A percentile compares a stretch with the other conserved stretches of the same genome.
Evolutionary conservation across 129 eudicot species (phyloP).

Genomic region (Arctium lappa): DNA sequence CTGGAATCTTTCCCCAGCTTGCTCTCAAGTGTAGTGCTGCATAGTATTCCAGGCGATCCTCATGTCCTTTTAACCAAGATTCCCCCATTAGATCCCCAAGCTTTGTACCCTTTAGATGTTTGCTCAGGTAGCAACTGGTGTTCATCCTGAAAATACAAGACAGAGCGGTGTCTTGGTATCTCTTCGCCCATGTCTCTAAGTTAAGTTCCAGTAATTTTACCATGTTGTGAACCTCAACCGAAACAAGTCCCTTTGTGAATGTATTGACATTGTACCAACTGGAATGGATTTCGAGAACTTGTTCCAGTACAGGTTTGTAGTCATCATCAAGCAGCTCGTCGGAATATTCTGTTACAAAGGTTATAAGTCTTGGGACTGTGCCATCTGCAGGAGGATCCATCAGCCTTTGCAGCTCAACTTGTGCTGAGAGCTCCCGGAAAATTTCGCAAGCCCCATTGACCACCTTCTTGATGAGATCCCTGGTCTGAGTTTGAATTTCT

Average conservation of each 20-base stretch:
- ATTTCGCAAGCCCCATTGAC: slow-evolving; percentile 64
- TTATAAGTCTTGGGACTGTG: slow-evolving; percentile 59
- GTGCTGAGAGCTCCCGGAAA: slow-evolving; percentile 55
- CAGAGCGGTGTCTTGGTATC: slow-evolving; percentile 46
- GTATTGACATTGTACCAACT: slow-evolving; percentile 44
- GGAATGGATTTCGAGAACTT: slow-evolving; percentile 64
- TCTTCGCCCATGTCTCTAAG: slow-evolving; percentile 66
- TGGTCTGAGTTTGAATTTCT: slow-evolving; percentile 57
- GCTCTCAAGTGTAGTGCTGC: slow-evolving; percentile 44
- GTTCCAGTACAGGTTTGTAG: slow-evolving; percentile 46
- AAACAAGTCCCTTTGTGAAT: slow-evolving; percentile 31
- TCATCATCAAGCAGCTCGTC: slow-evolving; percentile 62
- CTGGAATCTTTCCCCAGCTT: slow-evolving; percentile 74
- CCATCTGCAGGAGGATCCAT: slow-evolving; percentile 64
- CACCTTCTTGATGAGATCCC: slow-evolving; percentile 65
- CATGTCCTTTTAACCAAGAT: slow-evolving; percentile 49
- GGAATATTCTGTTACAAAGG: slow-evolving; percentile 59
- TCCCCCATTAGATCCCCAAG: slow-evolving; percentile 82
- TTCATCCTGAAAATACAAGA: slow-evolving; percentile 80
- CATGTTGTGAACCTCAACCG: slow-evolving; percentile 45
- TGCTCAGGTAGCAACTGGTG: slow-evolving; percentile 54
- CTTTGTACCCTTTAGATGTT: slow-evolving; percentile 46
- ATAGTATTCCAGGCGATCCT: slow-evolving; percentile 39
- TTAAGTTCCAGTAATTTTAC: slow-evolving; percentile 58
- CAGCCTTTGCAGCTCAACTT: slow-evolving; percentile 67